Percentiles rank a stretch among this genome's conserved stretches.
These are phyloP conservation scores for Stephanodiscus minutulus DNA, from an alignment of 108 stramenopile species.

Conservation along the genomic window DNA sequence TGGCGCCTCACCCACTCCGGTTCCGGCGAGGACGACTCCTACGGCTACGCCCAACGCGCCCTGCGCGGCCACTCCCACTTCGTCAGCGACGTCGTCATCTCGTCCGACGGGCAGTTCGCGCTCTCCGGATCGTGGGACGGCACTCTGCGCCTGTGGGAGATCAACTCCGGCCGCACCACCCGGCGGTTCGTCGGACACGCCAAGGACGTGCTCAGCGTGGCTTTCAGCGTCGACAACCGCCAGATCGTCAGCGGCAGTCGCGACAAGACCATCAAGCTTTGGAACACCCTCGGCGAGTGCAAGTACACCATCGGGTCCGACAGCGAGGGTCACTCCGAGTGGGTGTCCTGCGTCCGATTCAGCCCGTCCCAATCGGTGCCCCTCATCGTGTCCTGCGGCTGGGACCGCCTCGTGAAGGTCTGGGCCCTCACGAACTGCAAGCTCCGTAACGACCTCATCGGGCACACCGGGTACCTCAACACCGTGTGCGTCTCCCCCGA, in stretches of 20 bases:
- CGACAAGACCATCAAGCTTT: slow-evolving; percentile 98
- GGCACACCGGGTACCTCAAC: slow-evolving; percentile 99
- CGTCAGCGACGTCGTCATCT: slow-evolving; percentile 97
- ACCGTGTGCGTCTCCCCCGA: slow-evolving; percentile 99
- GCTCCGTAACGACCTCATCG: slow-evolving; percentile 97
- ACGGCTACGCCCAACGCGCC: slow-evolving; percentile 96
- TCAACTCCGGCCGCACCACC: slow-evolving; percentile 95
- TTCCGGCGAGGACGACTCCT: slow-evolving; percentile 70
- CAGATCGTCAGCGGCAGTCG: slow-evolving; percentile 98
- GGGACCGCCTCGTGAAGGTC: slow-evolving; percentile 99
- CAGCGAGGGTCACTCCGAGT: slow-evolving; percentile 97
- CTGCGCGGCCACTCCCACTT: slow-evolving; percentile 99
- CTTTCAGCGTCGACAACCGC: slow-evolving; percentile 99
- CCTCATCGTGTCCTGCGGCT: slow-evolving; percentile 97
- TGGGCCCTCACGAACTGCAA: slow-evolving; percentile 99
- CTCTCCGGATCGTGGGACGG: slow-evolving; percentile 98
- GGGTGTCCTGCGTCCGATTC: slow-evolving; percentile 99
- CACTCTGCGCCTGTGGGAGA: slow-evolving; percentile 98
- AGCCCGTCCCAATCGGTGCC: slow-evolving; percentile 92
- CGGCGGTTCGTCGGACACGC: slow-evolving; percentile 98
- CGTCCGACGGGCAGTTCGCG: slow-evolving; percentile 95
- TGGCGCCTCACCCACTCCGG: slow-evolving; percentile 90
- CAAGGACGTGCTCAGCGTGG: slow-evolving; percentile 98
- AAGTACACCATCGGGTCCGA: slow-evolving; percentile 89
- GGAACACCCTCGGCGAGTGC: slow-evolving; percentile 99